phyloP scores from a whole-genome alignment of 148 eudicot genomes.

The Linanthus parryae region DNA sequence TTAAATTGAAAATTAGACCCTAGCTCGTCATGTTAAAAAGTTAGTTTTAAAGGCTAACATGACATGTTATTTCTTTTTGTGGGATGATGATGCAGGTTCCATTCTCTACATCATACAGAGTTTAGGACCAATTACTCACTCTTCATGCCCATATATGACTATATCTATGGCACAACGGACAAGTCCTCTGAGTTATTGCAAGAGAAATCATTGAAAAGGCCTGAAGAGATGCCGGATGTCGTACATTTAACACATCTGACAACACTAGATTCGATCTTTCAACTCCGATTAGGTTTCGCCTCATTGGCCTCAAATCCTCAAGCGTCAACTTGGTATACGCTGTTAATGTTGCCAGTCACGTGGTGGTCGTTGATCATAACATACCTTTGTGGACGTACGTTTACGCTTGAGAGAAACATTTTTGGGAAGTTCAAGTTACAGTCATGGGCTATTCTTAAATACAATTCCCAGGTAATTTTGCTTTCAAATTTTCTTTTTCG shows the following conservation, averaged over 20 bases:
- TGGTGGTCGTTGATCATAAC: slow-evolving; percentile 44
- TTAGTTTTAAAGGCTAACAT: too few species aligned
- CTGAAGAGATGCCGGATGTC: slow-evolving; percentile 19
- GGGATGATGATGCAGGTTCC: too few species aligned
- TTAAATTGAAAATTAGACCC: too few species aligned
- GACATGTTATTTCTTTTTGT: too few species aligned
- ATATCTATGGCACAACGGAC: slow-evolving; percentile 30
- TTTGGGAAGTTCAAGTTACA: too few species aligned
- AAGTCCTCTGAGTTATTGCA: slow-evolving; percentile 15
- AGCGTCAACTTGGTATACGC: slow-evolving; percentile 38
- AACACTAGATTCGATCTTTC: slow-evolving; percentile 27
- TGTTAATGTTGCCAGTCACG: slow-evolving; percentile 54
- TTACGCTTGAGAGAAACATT: too few species aligned
- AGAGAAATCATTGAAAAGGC: slow-evolving; percentile 15
- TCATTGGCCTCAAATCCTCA: slow-evolving; percentile 45
- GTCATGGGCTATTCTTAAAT: too few species aligned
- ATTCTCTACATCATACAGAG: too few species aligned
- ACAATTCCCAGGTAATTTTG: too few species aligned
- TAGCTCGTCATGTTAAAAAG: too few species aligned
- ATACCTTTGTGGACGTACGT: slow-evolving; percentile 27
- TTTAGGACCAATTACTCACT: too few species aligned
- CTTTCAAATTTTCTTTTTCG: too few species aligned
- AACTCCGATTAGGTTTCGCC: slow-evolving; percentile 49
- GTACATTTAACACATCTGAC: slow-evolving; percentile 28
- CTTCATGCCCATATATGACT: slow-evolving; percentile 35